Base-by-base conservation (phyloP, 2,329 filamentous ascomycete species). In the Chaetomiaceae sp. region DNA sequence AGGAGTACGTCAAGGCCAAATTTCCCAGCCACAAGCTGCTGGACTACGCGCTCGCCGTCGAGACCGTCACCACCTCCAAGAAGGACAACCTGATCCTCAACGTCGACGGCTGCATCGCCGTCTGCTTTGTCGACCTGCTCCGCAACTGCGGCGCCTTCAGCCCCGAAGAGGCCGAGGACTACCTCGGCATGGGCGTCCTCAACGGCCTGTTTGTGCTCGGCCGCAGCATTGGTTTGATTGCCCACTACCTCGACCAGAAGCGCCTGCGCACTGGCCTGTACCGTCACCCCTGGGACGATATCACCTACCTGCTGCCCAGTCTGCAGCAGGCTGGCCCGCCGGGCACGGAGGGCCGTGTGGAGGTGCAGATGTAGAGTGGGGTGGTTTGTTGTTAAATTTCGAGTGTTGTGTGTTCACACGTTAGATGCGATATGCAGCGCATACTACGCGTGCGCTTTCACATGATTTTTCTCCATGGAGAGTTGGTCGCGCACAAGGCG, bases 71-170 rank as follows among this genome's bases (percentile, higher is more conserved):
- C 46, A 98, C 93, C 41, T 96, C 89, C 57, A 98, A 98, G 87
- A 98, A 98, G 81, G 93, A 98, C 76, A 98, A 97, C 79, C 82
- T 98, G 60, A 98, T 98, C 62, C 84, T 98, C 64, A 98, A 98
- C 78, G 93, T 98, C 50, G 93, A 97, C 66, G 93, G 93, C 62
- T 95, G 88, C 69, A 86, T 98, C 64, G 93, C 93, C 58, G 93
- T 98, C 68, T 96, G 90, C 84, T 98, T 98, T 66, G 90, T 98
- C 57, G 93, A 98, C 65, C 78, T 98, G 55, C 78, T 98, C 72
- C 88, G 93, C 72, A 95, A 95, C 81, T 95, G 90, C 68, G 93
- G 93, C 68, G 91, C 93, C 46, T 98, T 98, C 81, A 91, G 85
- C 58, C 68, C 82, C 39, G 93, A 98, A 72, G 93, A 98, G 76